phyloP scores from a whole-genome alignment of 2,329 filamentous ascomycete genomes.

The Diaporthe amygdali region DNA sequence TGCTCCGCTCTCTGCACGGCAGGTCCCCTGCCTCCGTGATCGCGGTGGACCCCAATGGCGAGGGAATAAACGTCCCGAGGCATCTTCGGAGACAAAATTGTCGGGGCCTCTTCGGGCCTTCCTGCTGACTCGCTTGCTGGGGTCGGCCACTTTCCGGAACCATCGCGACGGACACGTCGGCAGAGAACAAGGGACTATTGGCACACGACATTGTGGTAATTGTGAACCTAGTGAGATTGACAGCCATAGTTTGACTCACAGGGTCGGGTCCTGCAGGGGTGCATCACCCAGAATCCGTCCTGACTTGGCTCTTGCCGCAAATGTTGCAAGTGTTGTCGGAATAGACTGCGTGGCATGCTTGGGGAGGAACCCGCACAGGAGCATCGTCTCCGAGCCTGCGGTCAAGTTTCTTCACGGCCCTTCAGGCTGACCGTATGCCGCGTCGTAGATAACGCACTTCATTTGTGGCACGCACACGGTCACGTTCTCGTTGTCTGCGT shows the following conservation, averaged over 20 bases:
- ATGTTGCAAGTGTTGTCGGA: not conserved
- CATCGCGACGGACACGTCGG: not conserved
- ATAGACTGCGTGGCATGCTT: not conserved
- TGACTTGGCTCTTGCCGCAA: not conserved
- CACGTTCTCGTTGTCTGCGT: not conserved
- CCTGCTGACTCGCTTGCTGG: slow-evolving; percentile 11
- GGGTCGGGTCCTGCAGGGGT: not conserved
- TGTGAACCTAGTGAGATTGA: not conserved
- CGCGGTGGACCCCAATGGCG: not conserved
- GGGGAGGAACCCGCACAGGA: not conserved
- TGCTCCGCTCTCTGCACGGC: not conserved
- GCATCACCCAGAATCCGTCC: not conserved
- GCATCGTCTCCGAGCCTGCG: not conserved
- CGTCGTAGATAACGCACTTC: not conserved
- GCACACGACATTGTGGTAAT: not conserved
- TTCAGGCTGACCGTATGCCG: not conserved
- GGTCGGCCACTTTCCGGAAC: slow-evolving; percentile 18
- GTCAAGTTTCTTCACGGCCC: not conserved
- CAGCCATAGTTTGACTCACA: not conserved
- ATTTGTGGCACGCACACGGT: not conserved
- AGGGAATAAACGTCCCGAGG: not conserved
- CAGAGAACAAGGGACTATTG: not conserved
- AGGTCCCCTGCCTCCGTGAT: not conserved
- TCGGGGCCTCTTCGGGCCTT: slow-evolving; percentile 15
- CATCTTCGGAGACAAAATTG: not conserved